Evolutionary conservation across 2,329 filamentous ascomycete species (phyloP), one percentile per base, ranked within the genome.

Genomic region (Colletotrichum chlorophyti): DNA sequence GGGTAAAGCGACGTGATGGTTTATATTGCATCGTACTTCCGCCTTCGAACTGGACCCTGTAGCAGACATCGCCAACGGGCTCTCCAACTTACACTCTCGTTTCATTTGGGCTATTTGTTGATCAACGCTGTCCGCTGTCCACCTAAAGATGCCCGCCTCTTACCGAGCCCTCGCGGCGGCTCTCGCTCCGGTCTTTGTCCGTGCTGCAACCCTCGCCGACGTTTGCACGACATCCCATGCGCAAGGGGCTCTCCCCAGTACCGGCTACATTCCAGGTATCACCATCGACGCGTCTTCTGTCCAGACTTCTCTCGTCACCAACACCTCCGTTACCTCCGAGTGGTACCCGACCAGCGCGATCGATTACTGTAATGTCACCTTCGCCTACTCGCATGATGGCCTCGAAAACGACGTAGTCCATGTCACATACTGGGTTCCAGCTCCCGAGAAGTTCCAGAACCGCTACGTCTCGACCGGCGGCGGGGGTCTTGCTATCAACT

Each of bases 401-500:
- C 43, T 55, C 15, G 49, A 64, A 11, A 65, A 65, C 4, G 73
- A 76, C 52, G 53, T 58, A 4, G 73, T 78, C 1, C 65, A 70
- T 31, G 64, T 79, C 5, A 67, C 69, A 23, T 76, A 75, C 64
- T 79, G 74, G 68, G 69, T 80, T 9, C 79, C 79, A 0, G 63
- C 73, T 4, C 78, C 77, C 0, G 65, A 66, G 3, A 68, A 70
- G 19, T 82, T 78, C 64, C 64, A 79, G 62, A 79, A 78, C 42
- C 73, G 79, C 3, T 82, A 73, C 57, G 68, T 80, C n/a, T 70
- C 75, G 0, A 75, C 74, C 2, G 79, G 79, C 38, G 79, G 79
- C 8, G 79, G 76, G 42, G 79, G 78, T 4, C 75, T 72, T 35
- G 74, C 76, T 35, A 79, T 80, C 66, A 77, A 76, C 60, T 75